Base-by-base conservation (phyloP, 192 early-diverging fungal species). In the Mortierella claussenii region DNA sequence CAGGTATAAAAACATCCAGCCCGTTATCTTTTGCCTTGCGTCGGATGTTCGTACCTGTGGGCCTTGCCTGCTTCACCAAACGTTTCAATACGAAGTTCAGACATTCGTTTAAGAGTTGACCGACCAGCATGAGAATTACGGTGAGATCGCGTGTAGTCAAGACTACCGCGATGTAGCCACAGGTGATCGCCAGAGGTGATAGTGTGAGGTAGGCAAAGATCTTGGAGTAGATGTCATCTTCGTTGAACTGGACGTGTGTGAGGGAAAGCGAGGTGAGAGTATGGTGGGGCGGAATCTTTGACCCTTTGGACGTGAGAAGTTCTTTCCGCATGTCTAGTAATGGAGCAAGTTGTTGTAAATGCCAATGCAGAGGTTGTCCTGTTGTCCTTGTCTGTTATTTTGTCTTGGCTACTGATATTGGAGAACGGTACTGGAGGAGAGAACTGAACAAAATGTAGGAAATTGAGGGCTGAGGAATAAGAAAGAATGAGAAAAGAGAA, bases 41-140 rank as follows among this genome's bases (percentile, higher is more conserved):
- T 40, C 13, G 13, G 13, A 40, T 49, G 2, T 49, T 49, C 12
- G 23, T 80, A 91, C 89, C 80, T 43, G 81, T 85, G 1, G 94
- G 94, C 48, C 94, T 69, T 33, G 83, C 80, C 65, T 92, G 68
- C 56, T 82, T 81, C 24, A 93, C 69, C 21, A 63, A 46, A 42
- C 79, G 65, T 68, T 95, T 95, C 2, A 92, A 76, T 0, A 83
- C 70, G 51, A 78, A 68, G 65, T 93, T 93, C 28, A 91, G 34
- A 3, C 64, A 81, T 70, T 94, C 94, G 63, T 91, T 91, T 13
- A 80, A 24, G 9, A 93, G 52, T 65, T 95, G 94, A 0, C 94
- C 94, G 15, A 70, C 43, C 6, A 93, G 71, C 83, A 94, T 89
- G 3, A 86, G 48, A 28, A 87, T 57, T 12, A 79, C 76, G 10